Percentiles rank a stretch among this genome's conserved stretches.
These are phyloP conservation scores for Nicotiana tabacum DNA, from an alignment of 257 asterid genomes.

Conservation along the genomic window DNA sequence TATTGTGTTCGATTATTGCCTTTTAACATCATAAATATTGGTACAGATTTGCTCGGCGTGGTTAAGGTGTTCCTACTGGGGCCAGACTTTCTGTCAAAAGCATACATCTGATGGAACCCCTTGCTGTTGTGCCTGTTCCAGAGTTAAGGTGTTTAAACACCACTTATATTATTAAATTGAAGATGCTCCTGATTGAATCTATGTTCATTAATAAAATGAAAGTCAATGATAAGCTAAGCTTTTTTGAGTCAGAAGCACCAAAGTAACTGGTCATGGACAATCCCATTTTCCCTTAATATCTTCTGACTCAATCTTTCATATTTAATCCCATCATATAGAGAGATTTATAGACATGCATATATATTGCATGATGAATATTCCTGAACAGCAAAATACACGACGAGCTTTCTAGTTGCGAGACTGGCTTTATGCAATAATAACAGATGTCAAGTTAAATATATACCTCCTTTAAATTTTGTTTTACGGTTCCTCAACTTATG, in stretches of 20 bases:
- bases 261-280: no score
- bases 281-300: background rate
- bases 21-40: background rate
- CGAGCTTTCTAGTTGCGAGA: background rate
- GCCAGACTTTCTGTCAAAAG: background rate
- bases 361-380: no score
- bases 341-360: background rate
- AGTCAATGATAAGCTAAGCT: background rate
- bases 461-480: background rate
- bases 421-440: no score
- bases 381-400: background rate
- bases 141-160: background rate
- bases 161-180: background rate
- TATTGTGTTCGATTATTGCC: background rate
- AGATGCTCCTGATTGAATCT: background rate
- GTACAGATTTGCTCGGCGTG: constrained; percentile 1
- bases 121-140: constrained; percentile 5
- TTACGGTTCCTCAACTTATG: background rate
- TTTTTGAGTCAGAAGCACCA: background rate
- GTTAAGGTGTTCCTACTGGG: constrained; percentile 5
- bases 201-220: background rate
- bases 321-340: background rate
- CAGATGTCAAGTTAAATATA: background rate
- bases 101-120: constrained; percentile 7
- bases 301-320: background rate